Conservation (phyloP, 768 basidiomycete species). For the Dentipellis fragilis region DNA sequence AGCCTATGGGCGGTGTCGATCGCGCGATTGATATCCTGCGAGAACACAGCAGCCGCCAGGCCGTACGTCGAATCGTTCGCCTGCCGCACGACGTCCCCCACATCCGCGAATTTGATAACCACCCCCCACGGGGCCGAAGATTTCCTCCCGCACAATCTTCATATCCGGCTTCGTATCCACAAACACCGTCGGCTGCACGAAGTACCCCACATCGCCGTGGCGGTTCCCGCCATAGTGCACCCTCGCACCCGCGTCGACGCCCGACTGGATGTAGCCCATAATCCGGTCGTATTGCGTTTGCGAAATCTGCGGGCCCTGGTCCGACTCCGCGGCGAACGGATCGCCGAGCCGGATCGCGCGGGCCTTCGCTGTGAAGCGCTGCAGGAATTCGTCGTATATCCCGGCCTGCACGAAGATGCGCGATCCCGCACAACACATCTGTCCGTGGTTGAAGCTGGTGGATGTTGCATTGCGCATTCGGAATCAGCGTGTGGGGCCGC, state of each 20-base stretch:
- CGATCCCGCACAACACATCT: conserved; percentile 75
- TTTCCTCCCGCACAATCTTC: conserved; percentile 48
- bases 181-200: conserved; percentile 51
- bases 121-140: conserved; percentile 57
- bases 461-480: background rate
- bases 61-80: conserved; percentile 87
- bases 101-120: conserved; percentile 52
- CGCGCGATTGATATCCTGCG: conserved; percentile 65
- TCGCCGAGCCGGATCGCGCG: conserved; percentile 53
- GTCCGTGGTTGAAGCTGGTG: conserved; percentile 59
- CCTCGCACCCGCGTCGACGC: conserved; percentile 47
- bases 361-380: conserved; percentile 43
- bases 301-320: conserved; percentile 74
- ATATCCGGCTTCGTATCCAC: conserved; percentile 41
- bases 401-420: conserved; percentile 70
- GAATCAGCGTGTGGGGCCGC: too few relatives aligned
- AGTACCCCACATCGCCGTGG: conserved; percentile 47
- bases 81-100: conserved; percentile 50
- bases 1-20: conserved; percentile 62
- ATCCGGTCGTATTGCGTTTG: conserved; percentile 61
- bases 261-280: conserved; percentile 50
- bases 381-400: conserved; percentile 70
- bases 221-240: conserved; percentile 41
- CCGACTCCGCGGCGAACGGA: conserved; percentile 47
- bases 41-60: conserved; percentile 80